A percentile compares a stretch with the other conserved stretches of the same genome.
phyloP scores from a whole-genome alignment of 2,329 filamentous ascomycete species.

The Metarhizium sp. region DNA sequence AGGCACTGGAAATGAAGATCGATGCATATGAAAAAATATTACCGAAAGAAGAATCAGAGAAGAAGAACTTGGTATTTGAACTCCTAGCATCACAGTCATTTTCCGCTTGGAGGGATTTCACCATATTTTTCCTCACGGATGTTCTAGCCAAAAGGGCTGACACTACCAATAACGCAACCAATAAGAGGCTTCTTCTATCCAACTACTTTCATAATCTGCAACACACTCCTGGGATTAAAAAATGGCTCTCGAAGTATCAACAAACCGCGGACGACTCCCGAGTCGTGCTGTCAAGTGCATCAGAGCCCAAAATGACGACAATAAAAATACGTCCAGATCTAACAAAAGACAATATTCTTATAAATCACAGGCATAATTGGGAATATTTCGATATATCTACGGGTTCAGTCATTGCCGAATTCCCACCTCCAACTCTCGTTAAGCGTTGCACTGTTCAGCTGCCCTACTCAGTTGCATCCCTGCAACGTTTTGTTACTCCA shows the following conservation, averaged over 20 bases:
- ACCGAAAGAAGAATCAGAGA: conserved; percentile 18
- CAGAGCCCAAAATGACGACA: neutral
- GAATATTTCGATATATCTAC: conserved; percentile 23
- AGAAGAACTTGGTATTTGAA: conserved; percentile 44
- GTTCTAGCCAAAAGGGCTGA: conserved; percentile 18
- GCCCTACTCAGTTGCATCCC: neutral
- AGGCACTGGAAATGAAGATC: neutral
- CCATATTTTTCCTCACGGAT: conserved; percentile 26
- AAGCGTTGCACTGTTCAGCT: neutral
- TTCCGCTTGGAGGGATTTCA: conserved; percentile 37
- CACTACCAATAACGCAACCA: neutral
- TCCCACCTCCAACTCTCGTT: conserved; percentile 3
- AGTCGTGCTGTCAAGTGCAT: neutral
- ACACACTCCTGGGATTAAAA: neutral
- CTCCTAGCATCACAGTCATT: conserved; percentile 31
- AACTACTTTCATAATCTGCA: neutral
- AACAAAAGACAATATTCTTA: neutral
- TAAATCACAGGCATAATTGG: conserved; percentile 32
- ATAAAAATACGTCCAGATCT: neutral
- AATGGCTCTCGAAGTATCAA: neutral
- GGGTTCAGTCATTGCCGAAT: conserved; percentile 6
- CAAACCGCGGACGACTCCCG: neutral
- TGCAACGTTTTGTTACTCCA: neutral
- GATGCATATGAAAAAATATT: conserved; percentile 33
- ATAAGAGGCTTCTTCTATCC: neutral